phyloP scores from a whole-genome alignment of 176 grass and related monocot species.

The Carex pumila region DNA sequence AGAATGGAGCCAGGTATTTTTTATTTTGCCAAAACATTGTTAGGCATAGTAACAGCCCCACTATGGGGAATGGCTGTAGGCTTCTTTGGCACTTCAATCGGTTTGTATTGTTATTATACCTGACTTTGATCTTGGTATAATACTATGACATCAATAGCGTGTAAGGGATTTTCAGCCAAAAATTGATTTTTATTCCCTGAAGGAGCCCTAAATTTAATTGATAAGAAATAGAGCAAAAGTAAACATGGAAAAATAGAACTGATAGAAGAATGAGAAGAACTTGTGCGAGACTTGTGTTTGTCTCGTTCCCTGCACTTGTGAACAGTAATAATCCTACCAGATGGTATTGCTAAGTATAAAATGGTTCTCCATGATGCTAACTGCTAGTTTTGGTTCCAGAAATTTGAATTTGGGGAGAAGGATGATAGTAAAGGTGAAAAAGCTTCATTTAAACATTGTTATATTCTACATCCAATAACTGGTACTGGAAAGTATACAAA shows the following conservation, averaged over 20 bases:
- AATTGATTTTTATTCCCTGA: not conserved
- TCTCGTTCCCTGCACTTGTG: not conserved
- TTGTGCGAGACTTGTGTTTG: not conserved
- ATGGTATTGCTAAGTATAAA: not conserved
- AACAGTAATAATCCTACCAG: not conserved
- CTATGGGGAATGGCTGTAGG: not conserved
- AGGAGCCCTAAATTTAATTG: not conserved
- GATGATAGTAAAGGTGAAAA: slow-evolving; percentile 19
- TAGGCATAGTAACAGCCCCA: not conserved
- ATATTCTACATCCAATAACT: slow-evolving; percentile 80
- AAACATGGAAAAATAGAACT: not conserved
- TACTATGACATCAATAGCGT: not conserved
- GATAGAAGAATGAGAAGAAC: not conserved
- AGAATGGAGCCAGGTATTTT: slow-evolving; percentile 86
- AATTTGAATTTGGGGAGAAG: slow-evolving; percentile 64
- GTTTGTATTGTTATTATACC: not conserved
- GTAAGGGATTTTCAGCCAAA: not conserved
- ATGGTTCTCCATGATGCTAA: not conserved
- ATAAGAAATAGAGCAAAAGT: not conserved
- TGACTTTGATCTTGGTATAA: not conserved
- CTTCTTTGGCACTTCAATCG: not conserved
- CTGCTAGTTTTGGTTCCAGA: slow-evolving; percentile 37
- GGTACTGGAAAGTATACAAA: slow-evolving; percentile 92
- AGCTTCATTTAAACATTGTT: slow-evolving; percentile 50
- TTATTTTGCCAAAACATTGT: not conserved